Conservation (phyloP, 257 asterid species). For the Nicotiana otophora region DNA sequence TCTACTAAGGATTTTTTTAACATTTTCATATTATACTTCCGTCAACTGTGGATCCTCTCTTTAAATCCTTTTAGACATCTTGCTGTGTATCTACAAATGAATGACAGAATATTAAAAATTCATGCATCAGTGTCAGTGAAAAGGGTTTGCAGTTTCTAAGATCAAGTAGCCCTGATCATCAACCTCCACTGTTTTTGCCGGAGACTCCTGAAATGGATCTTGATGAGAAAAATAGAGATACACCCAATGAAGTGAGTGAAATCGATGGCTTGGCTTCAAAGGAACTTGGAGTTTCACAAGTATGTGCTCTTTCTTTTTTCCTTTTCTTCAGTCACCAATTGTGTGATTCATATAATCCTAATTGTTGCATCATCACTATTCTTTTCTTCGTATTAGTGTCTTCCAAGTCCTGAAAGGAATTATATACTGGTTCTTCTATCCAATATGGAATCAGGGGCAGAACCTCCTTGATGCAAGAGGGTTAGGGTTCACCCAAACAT, state of each 20-base stretch:
- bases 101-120: constrained; percentile 17
- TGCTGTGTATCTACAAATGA: constrained; percentile 13
- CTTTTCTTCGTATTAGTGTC: not conserved
- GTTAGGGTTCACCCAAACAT: not conserved
- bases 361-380: not conserved
- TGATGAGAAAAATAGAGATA: constrained; percentile 38
- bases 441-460: not conserved
- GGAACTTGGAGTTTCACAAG: constrained; percentile 55
- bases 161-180: constrained; percentile 87
- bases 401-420: not conserved
- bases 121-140: constrained; percentile 65
- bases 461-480: not conserved
- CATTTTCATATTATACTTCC: not conserved
- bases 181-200: constrained; percentile 69
- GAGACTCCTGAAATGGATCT: constrained; percentile 53
- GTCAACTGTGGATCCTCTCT: not conserved
- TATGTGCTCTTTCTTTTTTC: constrained; percentile 12
- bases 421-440: not conserved
- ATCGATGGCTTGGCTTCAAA: constrained; percentile 31
- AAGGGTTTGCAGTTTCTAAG: constrained; percentile 66
- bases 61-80: not conserved
- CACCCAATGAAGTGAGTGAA: constrained; percentile 29
- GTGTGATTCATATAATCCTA: not conserved
- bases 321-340: not conserved
- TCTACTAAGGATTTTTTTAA: not conserved